Conservation (phyloP, 2,329 filamentous ascomycete genomes). For the Emergomyces orientalis region DNA sequence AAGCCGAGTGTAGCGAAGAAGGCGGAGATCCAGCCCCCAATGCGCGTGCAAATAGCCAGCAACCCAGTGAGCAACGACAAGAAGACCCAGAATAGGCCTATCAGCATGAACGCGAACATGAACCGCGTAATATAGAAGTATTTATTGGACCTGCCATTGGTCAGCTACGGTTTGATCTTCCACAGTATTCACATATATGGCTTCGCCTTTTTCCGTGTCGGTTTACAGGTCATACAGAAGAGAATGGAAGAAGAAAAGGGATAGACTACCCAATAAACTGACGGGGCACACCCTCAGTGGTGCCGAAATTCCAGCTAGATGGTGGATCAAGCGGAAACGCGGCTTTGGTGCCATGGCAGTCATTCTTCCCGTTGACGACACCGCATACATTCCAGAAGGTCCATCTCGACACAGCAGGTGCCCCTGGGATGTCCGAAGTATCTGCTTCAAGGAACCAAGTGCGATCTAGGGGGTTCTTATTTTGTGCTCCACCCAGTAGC, state of each 20-base stretch:
- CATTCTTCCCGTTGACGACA: constrained; percentile 43
- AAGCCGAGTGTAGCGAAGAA: constrained; percentile 45
- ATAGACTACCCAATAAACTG: constrained; percentile 45
- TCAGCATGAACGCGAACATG: constrained; percentile 83
- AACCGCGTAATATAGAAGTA: constrained; percentile 86
- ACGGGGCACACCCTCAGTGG: constrained; percentile 43
- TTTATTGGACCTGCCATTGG: constrained; percentile 42
- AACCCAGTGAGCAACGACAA: constrained; percentile 39
- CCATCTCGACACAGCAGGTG: constrained; percentile 66
- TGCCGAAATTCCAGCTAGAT: constrained; percentile 49
- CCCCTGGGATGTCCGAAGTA: constrained; percentile 61
- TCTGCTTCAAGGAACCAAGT: constrained; percentile 81
- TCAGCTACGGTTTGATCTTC: constrained; percentile 18
- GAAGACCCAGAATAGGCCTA: constrained; percentile 66
- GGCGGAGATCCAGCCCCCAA: constrained; percentile 44
- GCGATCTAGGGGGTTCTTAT: constrained; percentile 52
- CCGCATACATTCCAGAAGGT: constrained; percentile 83
- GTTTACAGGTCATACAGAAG: background rate
- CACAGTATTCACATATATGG: too few relatives aligned
- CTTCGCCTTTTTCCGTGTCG: background rate
- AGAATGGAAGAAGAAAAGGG: constrained; percentile 10
- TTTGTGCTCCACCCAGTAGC: constrained; percentile 51
- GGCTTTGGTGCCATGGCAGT: constrained; percentile 58
- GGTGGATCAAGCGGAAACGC: constrained; percentile 57
- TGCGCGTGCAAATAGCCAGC: constrained; percentile 43